Evolutionary conservation across 2,329 filamentous ascomycete genomes (phyloP), one percentile per base, ranked within the genome.

Genomic region (Aphanocladium album): DNA sequence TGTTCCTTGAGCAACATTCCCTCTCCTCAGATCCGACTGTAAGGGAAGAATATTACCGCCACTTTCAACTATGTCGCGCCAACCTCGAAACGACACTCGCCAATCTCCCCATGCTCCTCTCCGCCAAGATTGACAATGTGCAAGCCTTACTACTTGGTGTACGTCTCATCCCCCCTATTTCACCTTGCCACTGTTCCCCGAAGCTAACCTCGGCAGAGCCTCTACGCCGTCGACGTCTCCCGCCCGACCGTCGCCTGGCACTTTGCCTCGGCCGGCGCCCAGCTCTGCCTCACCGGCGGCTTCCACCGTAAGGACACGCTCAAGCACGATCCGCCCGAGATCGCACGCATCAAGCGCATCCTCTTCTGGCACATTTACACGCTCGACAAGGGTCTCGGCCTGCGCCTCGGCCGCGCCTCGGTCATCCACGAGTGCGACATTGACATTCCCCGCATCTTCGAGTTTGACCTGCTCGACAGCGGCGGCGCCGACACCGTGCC

Each of bases 201-300:
- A 23, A 7, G 62, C 67, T 45, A 69, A 53, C 17, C 16, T 33
- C 27, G 8, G 17, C 54, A 88, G 83, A 78, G 83, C 5, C 73
- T 84, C n/a, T 84, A 87, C 65, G 80, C 85, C 14, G 80, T 88
- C 52, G 85, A 88, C 63, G 77, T 81, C 16, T 85, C 84, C 3
- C 83, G 84, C 43, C 83, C 85, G 1, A 84, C 83, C 0, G 77
- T 89, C 3, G 83, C 83, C n/a, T 87, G 85, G 81, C 81, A 84
- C n/a, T 73, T 89, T 19, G 81, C 80, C 25, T 82, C 80, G 7
- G 79, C 80, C 19, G 86, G 85, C 0, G 80, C 82, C 14, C 79
- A 83, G 56, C 75, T 89, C 57, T 87, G 84, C 64, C 83, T 86
- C 65, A 82, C 81, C 0, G 79, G 87, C 4, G 86, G 86, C 3